Base-by-base conservation (phyloP, 306 rosid species). In the Ceratonia siliqua region DNA sequence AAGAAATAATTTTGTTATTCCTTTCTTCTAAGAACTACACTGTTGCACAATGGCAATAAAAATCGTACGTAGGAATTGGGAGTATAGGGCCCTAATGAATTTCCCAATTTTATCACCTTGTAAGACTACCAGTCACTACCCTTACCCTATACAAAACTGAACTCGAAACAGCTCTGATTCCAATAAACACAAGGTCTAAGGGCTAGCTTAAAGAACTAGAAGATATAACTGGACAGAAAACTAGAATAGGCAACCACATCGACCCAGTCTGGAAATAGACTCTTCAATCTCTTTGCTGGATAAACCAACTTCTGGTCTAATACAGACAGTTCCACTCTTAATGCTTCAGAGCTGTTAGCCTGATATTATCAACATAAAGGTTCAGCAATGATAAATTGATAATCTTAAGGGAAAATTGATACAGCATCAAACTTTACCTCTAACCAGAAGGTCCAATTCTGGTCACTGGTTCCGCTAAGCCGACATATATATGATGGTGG, bases 361-460 rank as follows among this genome's bases (percentile, higher is more conserved):
- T 94, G 91, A 74, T 68, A 52, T 27, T 12, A 32, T 22, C 53
- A 73, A 55, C 30, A 46, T 36, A 28, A 25, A 46, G 52, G 5
- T 41, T 78, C 41, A 66, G 70, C 42, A 42, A 25, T 76, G 39
- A n/a, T 14, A 41, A n/a, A n/a, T n/a, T n/a, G n/a, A n/a, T n/a
- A n/a, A 48, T 53, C 15, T 11, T 54, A 48, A 48, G 20, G 18
- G 14, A 38, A 77, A 78, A 58, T 49, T 45, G 74, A 58, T 14
- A 62, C 43, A 50, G 27, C 49, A 39, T 68, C 57, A 17, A 62
- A 62, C 18, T 68, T 55, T 84, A 91, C 98, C 97, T 94, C 98
- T 64, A 94, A 74, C 98, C 98, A 94, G 85, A 94, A 91, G 35
- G 83, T 78, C 98, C 98, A 94, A 79, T 88, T 87, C 78, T 86